These are phyloP conservation scores for Cercospora sp. DNA, from an alignment of 2,329 filamentous ascomycete genomes.

Conservation along the genomic window DNA sequence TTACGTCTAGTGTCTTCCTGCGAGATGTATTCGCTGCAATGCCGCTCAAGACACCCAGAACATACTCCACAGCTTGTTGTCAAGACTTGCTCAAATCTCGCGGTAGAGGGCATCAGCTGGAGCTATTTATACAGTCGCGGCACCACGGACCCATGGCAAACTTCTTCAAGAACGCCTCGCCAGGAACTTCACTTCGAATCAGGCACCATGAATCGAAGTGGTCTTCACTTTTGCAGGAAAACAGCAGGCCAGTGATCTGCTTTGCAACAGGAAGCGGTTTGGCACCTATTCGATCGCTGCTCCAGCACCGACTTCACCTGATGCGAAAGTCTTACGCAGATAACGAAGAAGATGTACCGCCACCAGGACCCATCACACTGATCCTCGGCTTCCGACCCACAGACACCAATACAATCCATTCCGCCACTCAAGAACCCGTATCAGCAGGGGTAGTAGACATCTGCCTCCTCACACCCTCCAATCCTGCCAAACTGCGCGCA, in stretches of 20 bases:
- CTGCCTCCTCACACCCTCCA: background rate
- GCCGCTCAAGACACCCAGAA: background rate
- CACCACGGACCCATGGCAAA: background rate
- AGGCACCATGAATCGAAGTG: background rate
- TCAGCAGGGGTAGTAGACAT: background rate
- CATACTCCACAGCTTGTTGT: background rate
- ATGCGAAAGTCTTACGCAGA: background rate
- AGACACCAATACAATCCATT: background rate
- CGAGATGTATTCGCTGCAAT: background rate
- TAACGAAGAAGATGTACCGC: background rate
- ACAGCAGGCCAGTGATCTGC: background rate
- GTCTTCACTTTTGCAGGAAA: background rate
- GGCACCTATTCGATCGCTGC: background rate
- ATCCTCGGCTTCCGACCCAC: background rate
- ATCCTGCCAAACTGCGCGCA: background rate
- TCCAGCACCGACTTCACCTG: background rate
- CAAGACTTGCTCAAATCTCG: background rate
- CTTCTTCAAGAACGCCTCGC: background rate
- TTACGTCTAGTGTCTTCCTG: background rate
- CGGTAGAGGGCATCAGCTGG: background rate
- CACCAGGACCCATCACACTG: background rate
- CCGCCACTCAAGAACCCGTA: background rate
- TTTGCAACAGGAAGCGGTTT: slow-evolving; percentile 6
- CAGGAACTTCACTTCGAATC: background rate
- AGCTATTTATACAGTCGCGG: background rate